These are phyloP conservation scores for Ascoidea rubescens DNA, from an alignment of 805 yeast species.

Conservation along the genomic window DNA sequence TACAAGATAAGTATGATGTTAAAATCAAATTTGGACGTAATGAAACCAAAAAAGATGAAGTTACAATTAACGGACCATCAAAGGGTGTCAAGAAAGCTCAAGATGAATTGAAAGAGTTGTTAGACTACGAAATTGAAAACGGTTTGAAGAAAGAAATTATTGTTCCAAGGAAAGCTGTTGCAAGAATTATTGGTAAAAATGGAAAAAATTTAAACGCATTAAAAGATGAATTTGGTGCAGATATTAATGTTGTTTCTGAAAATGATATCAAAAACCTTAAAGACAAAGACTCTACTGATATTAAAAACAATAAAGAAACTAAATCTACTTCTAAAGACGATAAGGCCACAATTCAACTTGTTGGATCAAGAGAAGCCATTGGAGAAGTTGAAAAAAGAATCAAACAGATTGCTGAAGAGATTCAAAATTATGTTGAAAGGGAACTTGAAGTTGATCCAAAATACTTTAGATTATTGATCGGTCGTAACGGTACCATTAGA, in stretches of 20 bases:
- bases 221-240: conserved; percentile 44
- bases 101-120: conserved; percentile 71
- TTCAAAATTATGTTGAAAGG: conserved; percentile 45
- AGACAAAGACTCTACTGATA: conserved; percentile 8
- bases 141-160: conserved; percentile 50
- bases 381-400: conserved; percentile 57
- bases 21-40: conserved; percentile 59
- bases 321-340: conserved; percentile 32
- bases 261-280: no score
- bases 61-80: conserved; percentile 73
- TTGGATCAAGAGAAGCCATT: conserved; percentile 69
- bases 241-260: conserved; percentile 24
- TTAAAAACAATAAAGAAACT: conserved; percentile 28
- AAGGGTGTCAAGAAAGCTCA: conserved; percentile 74
- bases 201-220: conserved; percentile 79
- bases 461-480: conserved; percentile 64
- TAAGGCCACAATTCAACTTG: conserved; percentile 35
- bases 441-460: conserved; percentile 57
- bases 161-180: conserved; percentile 62
- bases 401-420: conserved; percentile 45
- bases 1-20: conserved; percentile 81
- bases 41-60: conserved; percentile 37
- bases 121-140: conserved; percentile 78
- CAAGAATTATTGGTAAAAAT: conserved; percentile 78
- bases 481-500: conserved; percentile 62